Conservation (phyloP, 345 rosid species). For the Sapria himalayana region DNA sequence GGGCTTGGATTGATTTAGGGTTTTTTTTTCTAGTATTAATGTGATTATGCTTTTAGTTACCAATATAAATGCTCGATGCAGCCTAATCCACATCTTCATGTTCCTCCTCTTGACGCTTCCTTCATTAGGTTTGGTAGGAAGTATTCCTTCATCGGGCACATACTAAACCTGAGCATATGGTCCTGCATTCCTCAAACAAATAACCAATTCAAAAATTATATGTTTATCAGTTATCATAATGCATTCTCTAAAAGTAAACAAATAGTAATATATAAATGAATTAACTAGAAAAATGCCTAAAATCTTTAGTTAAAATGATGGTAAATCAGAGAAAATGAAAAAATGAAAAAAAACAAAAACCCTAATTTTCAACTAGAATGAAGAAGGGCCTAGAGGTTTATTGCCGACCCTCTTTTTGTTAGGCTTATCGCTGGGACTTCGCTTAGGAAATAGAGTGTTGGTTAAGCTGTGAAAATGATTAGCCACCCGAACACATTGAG, state of each 20-base stretch:
- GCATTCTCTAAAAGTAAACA: too few species aligned
- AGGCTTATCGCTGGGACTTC: constrained; percentile 55
- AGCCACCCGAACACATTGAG: constrained; percentile 19
- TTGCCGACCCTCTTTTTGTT: constrained; percentile 49
- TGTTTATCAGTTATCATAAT: too few species aligned
- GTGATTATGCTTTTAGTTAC: too few species aligned
- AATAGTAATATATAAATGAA: too few species aligned
- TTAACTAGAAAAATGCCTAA: too few species aligned
- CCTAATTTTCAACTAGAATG: too few species aligned
- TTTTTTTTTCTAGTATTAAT: too few species aligned
- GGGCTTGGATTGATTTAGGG: too few species aligned
- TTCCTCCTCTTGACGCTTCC: constrained; percentile 67
- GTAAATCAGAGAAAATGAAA: too few species aligned
- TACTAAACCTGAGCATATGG: constrained; percentile 68
- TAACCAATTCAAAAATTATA: too few species aligned
- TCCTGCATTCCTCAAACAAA: constrained; percentile 24
- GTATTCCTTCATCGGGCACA: constrained; percentile 57
- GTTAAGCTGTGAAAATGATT: constrained; percentile 35
- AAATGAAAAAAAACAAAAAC: too few species aligned
- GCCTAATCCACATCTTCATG: constrained; percentile 60
- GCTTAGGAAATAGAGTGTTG: constrained; percentile 52
- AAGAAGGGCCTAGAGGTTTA: constrained; percentile 41
- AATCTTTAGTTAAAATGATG: too few species aligned
- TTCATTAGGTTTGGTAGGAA: constrained; percentile 55
- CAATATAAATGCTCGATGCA: constrained; percentile 40